phyloP scores from a whole-genome alignment of 345 rosid genomes.

The Citrus inodora region DNA sequence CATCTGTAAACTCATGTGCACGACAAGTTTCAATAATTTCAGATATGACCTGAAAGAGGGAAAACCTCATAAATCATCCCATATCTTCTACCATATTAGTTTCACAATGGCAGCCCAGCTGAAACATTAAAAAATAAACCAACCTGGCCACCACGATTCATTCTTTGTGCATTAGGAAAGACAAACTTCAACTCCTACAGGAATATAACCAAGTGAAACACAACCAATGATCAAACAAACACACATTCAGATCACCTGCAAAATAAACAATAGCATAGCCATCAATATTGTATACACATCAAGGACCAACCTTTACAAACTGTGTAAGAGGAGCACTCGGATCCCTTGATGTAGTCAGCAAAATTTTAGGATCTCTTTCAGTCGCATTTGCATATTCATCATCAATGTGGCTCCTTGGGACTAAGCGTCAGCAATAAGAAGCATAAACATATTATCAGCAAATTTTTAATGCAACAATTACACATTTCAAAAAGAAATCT shows the following conservation, averaged over 20 bases:
- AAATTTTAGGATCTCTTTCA: slow-evolving; percentile 68
- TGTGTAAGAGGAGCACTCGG: slow-evolving; percentile 82
- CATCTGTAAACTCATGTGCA: slow-evolving; percentile 84
- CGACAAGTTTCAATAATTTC: slow-evolving; percentile 91
- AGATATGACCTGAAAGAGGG: slow-evolving; percentile 61
- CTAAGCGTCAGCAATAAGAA: slow-evolving; percentile 32
- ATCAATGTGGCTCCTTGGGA: slow-evolving; percentile 72
- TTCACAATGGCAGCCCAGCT: not conserved
- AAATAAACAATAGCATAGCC: not conserved
- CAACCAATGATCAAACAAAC: not conserved
- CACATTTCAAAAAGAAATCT: not conserved
- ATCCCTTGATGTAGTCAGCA: slow-evolving; percentile 82
- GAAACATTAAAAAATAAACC: not conserved
- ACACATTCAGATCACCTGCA: not conserved
- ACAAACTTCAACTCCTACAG: slow-evolving; percentile 78
- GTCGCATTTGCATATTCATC: slow-evolving; percentile 85
- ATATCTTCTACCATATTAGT: not conserved
- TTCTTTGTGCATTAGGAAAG: slow-evolving; percentile 72
- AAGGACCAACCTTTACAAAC: slow-evolving; percentile 60
- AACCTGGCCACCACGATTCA: slow-evolving; percentile 92
- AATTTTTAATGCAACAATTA: not conserved
- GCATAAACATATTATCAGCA: slow-evolving; percentile 8
- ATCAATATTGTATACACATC: not conserved
- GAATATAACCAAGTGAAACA: slow-evolving; percentile 13
- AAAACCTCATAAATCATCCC: not conserved